A percentile compares a stretch with the other conserved stretches of the same genome.
Conservation (phyloP, 345 rosid species). For the Angophora floribunda region DNA sequence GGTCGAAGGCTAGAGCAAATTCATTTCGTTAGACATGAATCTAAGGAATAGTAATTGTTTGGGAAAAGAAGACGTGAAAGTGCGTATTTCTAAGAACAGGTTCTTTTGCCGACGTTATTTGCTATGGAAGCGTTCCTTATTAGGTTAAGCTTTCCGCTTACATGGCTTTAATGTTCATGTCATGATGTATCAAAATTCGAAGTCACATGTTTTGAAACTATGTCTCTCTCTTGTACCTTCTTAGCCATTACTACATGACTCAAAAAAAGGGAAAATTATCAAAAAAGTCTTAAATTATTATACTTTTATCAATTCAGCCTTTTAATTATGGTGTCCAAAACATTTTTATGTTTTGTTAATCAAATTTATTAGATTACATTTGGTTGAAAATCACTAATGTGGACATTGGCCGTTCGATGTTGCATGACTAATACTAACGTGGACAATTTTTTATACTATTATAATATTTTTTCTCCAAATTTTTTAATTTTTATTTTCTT, state of each 20-base stretch:
- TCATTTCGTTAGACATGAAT: background rate
- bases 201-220: background rate
- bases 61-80: background rate
- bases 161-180: background rate
- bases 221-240: background rate
- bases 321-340: no score
- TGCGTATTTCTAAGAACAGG: background rate
- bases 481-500: no score
- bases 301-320: background rate
- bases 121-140: background rate
- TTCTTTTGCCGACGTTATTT: background rate
- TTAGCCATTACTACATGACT: background rate
- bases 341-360: no score
- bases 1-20: background rate
- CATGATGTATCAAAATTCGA: background rate
- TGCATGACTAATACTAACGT: accelerated
- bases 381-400: no score
- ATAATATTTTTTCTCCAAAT: no score
- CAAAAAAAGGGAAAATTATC: background rate
- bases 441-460: no score
- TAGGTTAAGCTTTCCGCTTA: background rate
- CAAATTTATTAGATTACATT: no score
- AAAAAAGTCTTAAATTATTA: no score
- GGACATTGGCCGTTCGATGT: accelerated
- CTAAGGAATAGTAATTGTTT: background rate